These are phyloP conservation scores for Sclerotinia borealis DNA, from an alignment of 2,329 filamentous ascomycete genomes.

Conservation along the genomic window DNA sequence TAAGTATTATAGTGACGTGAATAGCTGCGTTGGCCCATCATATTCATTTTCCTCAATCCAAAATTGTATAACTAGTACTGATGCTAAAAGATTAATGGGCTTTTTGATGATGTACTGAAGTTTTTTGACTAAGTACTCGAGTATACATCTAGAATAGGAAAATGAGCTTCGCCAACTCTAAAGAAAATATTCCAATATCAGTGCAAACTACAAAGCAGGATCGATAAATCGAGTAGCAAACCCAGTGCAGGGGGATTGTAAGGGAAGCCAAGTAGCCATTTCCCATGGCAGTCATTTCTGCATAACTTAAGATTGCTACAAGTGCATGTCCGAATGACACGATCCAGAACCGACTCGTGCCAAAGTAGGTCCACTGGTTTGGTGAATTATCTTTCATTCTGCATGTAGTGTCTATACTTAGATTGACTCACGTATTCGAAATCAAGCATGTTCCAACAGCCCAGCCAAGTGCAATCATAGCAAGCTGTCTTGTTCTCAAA, in stretches of 20 bases:
- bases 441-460: slow-evolving; percentile 67
- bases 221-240: slow-evolving; percentile 76
- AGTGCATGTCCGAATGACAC: slow-evolving; percentile 65
- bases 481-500: slow-evolving; percentile 46
- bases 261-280: slow-evolving; percentile 78
- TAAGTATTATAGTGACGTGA: slow-evolving; percentile 73
- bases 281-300: slow-evolving; percentile 69
- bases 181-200: slow-evolving; percentile 37
- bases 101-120: slow-evolving; percentile 69
- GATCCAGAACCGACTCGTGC: slow-evolving; percentile 53
- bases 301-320: slow-evolving; percentile 66
- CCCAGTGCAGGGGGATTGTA: slow-evolving; percentile 72
- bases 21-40: slow-evolving; percentile 59
- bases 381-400: slow-evolving; percentile 29
- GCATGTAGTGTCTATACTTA: too few relatives aligned
- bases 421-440: slow-evolving; percentile 53
- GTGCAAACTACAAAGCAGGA: slow-evolving; percentile 71
- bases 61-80: slow-evolving; percentile 69
- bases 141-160: not conserved
- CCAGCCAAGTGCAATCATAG: slow-evolving; percentile 66
- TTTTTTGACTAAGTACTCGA: not conserved
- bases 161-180: slow-evolving; percentile 18
- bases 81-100: slow-evolving; percentile 77
- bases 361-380: slow-evolving; percentile 27
- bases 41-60: slow-evolving; percentile 54